Base-by-base conservation (phyloP, 1,284 basidiomycete genomes). In the Erythrobasidium hasegawianum region DNA sequence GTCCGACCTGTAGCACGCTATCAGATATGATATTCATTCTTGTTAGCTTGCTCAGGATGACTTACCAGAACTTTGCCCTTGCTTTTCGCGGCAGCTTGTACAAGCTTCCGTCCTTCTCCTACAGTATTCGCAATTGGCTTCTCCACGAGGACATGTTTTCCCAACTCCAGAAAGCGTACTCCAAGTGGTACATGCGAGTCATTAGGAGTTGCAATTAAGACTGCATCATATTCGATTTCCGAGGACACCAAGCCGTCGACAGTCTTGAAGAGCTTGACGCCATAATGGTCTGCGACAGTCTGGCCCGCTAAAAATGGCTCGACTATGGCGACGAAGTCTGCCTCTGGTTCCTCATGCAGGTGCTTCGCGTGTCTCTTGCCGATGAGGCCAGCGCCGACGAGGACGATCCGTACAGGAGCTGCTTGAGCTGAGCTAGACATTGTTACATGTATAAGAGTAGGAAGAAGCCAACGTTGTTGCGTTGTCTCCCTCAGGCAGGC, bases 171-270 rank as follows among this genome's bases (percentile, higher is more conserved):
- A 7, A 72, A 52, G 43, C 66, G 58, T 7, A 57, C 27, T 8
- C 59, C 65, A 9, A 71, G 68, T 16, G 68, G 68, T 2, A 73
- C 71, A 22, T 73, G 72, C 0, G 70, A 68, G 0, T 60, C 20
- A 22, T 66, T 72, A 1, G 72, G 72, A 1, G 72, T 73, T 8
- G 69, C 72, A 10, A 73, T 65, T 16, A 73, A 54, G 1, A 68
- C 71, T 10, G 64, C 69, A 29, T 69, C 65, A 11, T 71, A 58
- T 16, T 39, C 18, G 11, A 71, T 59, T 0, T 7, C 29, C 13
- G 9, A 1, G 13, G 43, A 33, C 14, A 72, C 52, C 61, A 73
- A 40, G 2, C 68, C 71, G 1, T 60, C 64, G 9, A 71, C 27
- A 1, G 53, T 58, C 9, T 1, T 47, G 57, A 62, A 73, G 1